phyloP scores from a whole-genome alignment of 331 rosid genomes.

The Quercus tomentella region DNA sequence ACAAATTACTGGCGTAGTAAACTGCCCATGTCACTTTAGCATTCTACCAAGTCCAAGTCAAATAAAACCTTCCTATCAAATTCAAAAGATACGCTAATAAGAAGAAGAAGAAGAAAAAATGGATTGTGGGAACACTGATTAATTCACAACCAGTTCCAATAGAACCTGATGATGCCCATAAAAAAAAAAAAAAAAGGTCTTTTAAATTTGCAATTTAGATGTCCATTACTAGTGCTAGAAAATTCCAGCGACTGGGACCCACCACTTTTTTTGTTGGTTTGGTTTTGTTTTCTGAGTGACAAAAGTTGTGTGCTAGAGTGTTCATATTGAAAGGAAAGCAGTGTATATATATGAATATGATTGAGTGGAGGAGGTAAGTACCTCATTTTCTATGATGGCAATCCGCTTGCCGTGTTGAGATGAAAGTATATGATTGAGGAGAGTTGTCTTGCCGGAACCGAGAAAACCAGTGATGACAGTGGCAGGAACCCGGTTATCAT shows the following conservation, averaged over 20 bases:
- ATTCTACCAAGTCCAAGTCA: neutral
- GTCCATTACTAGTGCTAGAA: too few relatives aligned
- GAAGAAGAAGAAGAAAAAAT: too few relatives aligned
- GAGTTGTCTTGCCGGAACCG: slow-evolving; percentile 98
- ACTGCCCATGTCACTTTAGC: neutral
- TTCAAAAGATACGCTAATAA: neutral
- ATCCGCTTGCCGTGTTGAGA: slow-evolving; percentile 88
- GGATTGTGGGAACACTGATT: neutral
- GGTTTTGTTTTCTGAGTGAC: too few relatives aligned
- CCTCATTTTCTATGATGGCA: slow-evolving; percentile 96
- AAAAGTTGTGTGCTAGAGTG: too few relatives aligned
- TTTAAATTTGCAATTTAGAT: too few relatives aligned
- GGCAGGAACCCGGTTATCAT: slow-evolving; percentile 68
- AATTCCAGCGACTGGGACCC: too few relatives aligned
- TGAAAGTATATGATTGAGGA: slow-evolving; percentile 83
- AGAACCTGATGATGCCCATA: neutral
- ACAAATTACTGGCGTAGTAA: neutral
- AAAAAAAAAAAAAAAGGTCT: neutral
- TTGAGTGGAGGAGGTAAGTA: neutral
- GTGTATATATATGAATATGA: too few relatives aligned
- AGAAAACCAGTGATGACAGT: slow-evolving; percentile 89
- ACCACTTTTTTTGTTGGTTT: too few relatives aligned
- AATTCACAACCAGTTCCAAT: neutral
- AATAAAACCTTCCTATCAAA: neutral
- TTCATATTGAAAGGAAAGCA: too few relatives aligned